Conservation (phyloP, 2,329 filamentous ascomycete genomes). For the Alternaria dauci region DNA sequence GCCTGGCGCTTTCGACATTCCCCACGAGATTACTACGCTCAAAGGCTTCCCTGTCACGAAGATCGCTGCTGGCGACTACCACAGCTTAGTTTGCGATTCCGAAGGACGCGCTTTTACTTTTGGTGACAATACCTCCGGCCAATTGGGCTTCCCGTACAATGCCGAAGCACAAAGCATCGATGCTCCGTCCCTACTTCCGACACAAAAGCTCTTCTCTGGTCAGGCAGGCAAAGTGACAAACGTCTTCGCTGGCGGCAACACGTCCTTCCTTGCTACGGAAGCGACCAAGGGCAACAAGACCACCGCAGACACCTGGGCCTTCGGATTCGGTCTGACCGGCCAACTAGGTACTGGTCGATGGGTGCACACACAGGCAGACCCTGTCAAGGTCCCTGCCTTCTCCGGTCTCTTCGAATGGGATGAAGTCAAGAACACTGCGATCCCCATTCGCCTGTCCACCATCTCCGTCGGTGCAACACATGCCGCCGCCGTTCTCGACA, state of each 20-base stretch:
- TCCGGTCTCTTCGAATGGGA: conserved; percentile 89
- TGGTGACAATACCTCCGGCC: conserved; percentile 91
- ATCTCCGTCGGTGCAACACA: conserved; percentile 83
- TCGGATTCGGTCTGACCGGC: conserved; percentile 85
- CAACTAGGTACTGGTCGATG: conserved; percentile 85
- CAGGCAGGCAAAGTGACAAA: conserved; percentile 73
- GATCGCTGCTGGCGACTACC: conserved; percentile 85
- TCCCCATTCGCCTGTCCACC: conserved; percentile 79
- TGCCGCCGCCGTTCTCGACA: conserved; percentile 82
- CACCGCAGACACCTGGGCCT: conserved; percentile 83
- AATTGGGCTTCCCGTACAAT: conserved; percentile 81
- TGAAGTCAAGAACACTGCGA: conserved; percentile 70
- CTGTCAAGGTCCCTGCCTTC: conserved; percentile 81
- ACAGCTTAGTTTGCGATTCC: conserved; percentile 80
- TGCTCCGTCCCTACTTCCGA: conserved; percentile 73
- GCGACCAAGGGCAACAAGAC: conserved; percentile 69
- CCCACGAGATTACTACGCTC: conserved; percentile 78
- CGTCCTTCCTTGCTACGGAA: conserved; percentile 88
- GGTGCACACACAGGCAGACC: conserved; percentile 83
- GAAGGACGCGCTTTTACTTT: conserved; percentile 83
- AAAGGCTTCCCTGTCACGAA: conserved; percentile 74
- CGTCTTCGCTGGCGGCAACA: conserved; percentile 85
- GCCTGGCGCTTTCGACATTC: conserved; percentile 77
- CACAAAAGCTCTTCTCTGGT: conserved; percentile 75
- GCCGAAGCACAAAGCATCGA: conserved; percentile 70